A percentile compares a stretch with the other conserved stretches of the same genome.
Conservation (phyloP, 169 alveolate species). For the Amoebophrya sp. region DNA sequence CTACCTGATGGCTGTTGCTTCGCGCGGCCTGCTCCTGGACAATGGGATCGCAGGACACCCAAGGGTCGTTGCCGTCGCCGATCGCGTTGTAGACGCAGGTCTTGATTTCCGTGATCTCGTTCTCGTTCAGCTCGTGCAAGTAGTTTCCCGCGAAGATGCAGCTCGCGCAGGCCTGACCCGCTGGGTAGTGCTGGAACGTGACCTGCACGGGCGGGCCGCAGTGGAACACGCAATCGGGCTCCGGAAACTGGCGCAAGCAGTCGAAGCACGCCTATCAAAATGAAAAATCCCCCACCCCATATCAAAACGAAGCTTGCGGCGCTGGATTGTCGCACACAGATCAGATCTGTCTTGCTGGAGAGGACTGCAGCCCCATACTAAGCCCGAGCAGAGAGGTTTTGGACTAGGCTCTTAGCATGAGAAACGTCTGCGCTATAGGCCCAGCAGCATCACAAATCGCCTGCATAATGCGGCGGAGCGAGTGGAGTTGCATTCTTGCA, state of each 20-base stretch:
- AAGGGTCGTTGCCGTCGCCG: constrained; percentile 29
- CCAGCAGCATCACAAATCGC: no score
- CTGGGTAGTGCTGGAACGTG: constrained; percentile 30
- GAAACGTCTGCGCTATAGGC: no score
- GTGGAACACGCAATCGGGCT: constrained; percentile 27
- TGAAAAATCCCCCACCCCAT: no score
- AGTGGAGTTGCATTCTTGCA: no score
- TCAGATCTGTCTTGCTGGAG: no score
- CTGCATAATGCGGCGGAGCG: no score
- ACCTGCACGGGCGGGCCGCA: constrained; percentile 33
- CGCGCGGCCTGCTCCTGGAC: constrained; percentile 21
- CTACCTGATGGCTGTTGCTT: background rate
- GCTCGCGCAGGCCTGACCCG: constrained; percentile 34
- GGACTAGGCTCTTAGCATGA: no score
- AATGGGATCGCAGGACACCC: constrained; percentile 26
- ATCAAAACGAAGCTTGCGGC: no score
- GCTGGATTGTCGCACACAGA: no score
- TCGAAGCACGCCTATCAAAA: constrained; percentile 32
- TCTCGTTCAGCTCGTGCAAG: constrained; percentile 27
- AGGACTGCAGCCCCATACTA: no score
- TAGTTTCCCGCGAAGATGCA: constrained; percentile 32
- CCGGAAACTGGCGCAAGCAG: constrained; percentile 5
- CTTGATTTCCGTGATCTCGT: constrained; percentile 17
- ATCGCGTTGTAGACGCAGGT: constrained; percentile 28
- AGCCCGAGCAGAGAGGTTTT: no score